Evolutionary conservation across 768 basidiomycete genomes (phyloP).

Genomic region (Solioccasus polychromus): DNA sequence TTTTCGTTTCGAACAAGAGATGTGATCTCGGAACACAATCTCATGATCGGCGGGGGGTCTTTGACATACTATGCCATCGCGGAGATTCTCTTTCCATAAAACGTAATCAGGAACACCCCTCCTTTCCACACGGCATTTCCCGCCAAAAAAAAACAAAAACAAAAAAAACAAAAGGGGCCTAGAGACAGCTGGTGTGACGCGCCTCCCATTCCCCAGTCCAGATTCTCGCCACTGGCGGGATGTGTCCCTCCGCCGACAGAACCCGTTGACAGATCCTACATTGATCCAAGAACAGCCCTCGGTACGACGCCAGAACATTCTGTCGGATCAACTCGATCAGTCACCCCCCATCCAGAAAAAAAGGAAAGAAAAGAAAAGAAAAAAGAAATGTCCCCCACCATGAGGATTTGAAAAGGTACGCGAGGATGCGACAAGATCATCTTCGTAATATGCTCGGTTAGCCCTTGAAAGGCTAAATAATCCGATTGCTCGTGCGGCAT

Average conservation of each 20-base stretch:
- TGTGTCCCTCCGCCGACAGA: conserved; percentile 64
- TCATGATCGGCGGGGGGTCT: conserved; percentile 15
- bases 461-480: conserved; percentile 57
- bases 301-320: conserved; percentile 56
- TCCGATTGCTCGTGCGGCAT: conserved; percentile 67
- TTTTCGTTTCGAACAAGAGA: conserved; percentile 26
- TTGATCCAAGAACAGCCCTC: conserved; percentile 56
- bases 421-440: conserved; percentile 54
- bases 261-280: conserved; percentile 65
- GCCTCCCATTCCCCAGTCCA: conserved; percentile 51
- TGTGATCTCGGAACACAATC: conserved; percentile 17
- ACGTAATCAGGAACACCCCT: conserved; percentile 14
- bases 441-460: conserved; percentile 65
- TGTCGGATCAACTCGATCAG: conserved; percentile 23
- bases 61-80: conserved; percentile 29
- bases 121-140: too few species aligned
- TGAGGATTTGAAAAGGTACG: conserved; percentile 50
- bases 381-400: conserved; percentile 46
- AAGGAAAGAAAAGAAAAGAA: too few species aligned
- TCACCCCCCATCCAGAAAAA: not conserved
- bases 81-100: conserved; percentile 18
- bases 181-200: conserved; percentile 49
- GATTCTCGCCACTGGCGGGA: conserved; percentile 65
- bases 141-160: too few species aligned
- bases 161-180: too few species aligned